Evolutionary conservation across 2,329 filamentous ascomycete species (phyloP).

Genomic region (Neophaeococcomyces aloes): DNA sequence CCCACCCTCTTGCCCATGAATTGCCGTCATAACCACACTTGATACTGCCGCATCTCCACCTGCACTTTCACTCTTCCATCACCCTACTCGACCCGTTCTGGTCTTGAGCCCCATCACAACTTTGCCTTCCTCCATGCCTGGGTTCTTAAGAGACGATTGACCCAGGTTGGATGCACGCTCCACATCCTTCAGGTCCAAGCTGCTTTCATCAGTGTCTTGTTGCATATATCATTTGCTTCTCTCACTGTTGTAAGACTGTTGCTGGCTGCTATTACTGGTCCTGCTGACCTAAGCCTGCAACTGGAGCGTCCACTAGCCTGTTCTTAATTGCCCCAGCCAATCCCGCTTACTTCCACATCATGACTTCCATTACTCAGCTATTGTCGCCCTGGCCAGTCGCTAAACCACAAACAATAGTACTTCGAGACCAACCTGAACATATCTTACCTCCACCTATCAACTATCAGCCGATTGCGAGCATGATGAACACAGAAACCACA

Average conservation of each 20-base stretch:
- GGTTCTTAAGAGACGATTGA: constrained; percentile 10
- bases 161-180: constrained; percentile 7
- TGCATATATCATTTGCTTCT: constrained; percentile 18
- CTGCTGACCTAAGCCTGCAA: constrained; percentile 5
- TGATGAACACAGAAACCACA: constrained; percentile 7
- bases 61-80: neutral
- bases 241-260: constrained; percentile 12
- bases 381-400: constrained; percentile 21
- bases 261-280: constrained; percentile 8
- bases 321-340: constrained; percentile 1
- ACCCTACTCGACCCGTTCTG: neutral
- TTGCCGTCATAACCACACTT: neutral
- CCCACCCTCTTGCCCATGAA: neutral
- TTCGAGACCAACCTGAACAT: constrained; percentile 20
- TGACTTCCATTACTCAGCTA: constrained; percentile 23
- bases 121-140: constrained; percentile 9
- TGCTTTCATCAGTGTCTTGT: neutral
- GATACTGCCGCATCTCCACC: neutral
- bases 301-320: neutral
- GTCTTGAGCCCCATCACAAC: constrained; percentile 10
- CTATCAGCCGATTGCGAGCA: constrained; percentile 4
- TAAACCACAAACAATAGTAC: constrained; percentile 22
- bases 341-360: constrained; percentile 12
- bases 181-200: constrained; percentile 5
- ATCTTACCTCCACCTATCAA: constrained; percentile 7